Evolutionary conservation across 768 basidiomycete species (phyloP).

Genomic region (Collybia sp.): DNA sequence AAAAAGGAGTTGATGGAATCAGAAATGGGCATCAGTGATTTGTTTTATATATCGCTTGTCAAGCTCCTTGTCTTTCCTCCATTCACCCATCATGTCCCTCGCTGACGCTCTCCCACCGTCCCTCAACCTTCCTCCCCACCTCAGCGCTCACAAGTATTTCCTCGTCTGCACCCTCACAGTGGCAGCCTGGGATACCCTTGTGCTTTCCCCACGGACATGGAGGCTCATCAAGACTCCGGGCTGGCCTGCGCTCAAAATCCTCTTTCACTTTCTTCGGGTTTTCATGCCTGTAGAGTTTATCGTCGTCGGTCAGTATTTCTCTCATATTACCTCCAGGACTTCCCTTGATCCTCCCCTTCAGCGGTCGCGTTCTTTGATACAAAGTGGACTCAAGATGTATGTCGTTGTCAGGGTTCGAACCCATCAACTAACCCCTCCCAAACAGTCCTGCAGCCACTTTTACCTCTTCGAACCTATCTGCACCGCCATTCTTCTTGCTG

Average conservation of each 20-base stretch:
- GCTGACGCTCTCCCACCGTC: slow-evolving; percentile 49
- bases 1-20: background rate
- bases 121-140: slow-evolving; percentile 71
- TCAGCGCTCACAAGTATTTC: slow-evolving; percentile 86
- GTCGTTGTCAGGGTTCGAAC: slow-evolving; percentile 12
- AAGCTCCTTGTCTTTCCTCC: slow-evolving; percentile 6
- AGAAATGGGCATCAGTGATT: background rate
- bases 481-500: slow-evolving; percentile 76
- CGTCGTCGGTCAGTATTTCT: slow-evolving; percentile 51
- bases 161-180: slow-evolving; percentile 87
- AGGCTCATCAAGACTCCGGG: slow-evolving; percentile 56
- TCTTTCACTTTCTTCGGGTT: slow-evolving; percentile 69
- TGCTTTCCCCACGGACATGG: slow-evolving; percentile 77
- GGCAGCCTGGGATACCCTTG: slow-evolving; percentile 86
- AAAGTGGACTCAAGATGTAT: slow-evolving; percentile 50
- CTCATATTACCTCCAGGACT: background rate
- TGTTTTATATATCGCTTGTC: slow-evolving; percentile 4
- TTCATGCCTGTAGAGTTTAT: slow-evolving; percentile 82
- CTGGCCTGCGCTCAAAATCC: slow-evolving; percentile 76
- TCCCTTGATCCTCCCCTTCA: slow-evolving; percentile 20
- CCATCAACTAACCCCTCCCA: slow-evolving; percentile 1
- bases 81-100: slow-evolving; percentile 24
- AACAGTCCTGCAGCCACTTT: slow-evolving; percentile 59
- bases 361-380: slow-evolving; percentile 86
- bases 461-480: slow-evolving; percentile 86